Evolutionary conservation across 2,329 filamentous ascomycete species (phyloP), one percentile per base, ranked within the genome.

Genomic region (Thielaviopsis populi): DNA sequence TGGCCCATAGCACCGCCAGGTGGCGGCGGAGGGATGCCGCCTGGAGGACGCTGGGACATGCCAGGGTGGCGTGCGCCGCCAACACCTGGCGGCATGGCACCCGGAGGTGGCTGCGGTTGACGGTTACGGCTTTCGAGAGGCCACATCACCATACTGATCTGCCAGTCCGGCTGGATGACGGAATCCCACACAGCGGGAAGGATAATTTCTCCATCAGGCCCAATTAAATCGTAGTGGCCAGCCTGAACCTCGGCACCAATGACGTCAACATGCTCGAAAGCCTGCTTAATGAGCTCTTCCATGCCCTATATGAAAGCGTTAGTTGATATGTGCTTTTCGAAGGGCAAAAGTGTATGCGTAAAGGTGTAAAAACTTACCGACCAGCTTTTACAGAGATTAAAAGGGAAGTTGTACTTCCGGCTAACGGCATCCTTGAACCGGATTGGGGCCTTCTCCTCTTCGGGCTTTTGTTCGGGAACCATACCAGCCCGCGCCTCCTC

Each of bases 391-490:
- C 91, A 96, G 37, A 95, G 74, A 67, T 91, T 83, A 75, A 86
- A 96, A 1, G 91, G 91, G 71, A 96, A 96, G 74, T 84, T 94
- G 73, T 95, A 96, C 73, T 95, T 96, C 68, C 91, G 82, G 40
- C 89, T 89, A 17, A 96, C 84, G 0, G 91, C 91, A 72, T 96
- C 91, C 74, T 95, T 95, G 76, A 95, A 95, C 69, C 86, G 86
- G 72, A 96, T 89, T 1, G 88, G 89, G 53, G 84, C 79, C 73
- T 89, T 88, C 48, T 85, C 81, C 42, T 66, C 65, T 68, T 73
- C 75, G 67, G 78, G 77, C 69, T 78, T 78, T 69, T 78, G 78
- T 62, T 79, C 78, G 43, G 78, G 76, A 43, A 79, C 69, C 22
- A 78, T 68, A 67, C 75, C 77, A 59, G 78, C 77, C 67, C 77